Percentiles rank a stretch among this genome's conserved stretches.
These are phyloP conservation scores for Ganoderma resinaceum DNA, from an alignment of 1,284 basidiomycete species.

Conservation along the genomic window DNA sequence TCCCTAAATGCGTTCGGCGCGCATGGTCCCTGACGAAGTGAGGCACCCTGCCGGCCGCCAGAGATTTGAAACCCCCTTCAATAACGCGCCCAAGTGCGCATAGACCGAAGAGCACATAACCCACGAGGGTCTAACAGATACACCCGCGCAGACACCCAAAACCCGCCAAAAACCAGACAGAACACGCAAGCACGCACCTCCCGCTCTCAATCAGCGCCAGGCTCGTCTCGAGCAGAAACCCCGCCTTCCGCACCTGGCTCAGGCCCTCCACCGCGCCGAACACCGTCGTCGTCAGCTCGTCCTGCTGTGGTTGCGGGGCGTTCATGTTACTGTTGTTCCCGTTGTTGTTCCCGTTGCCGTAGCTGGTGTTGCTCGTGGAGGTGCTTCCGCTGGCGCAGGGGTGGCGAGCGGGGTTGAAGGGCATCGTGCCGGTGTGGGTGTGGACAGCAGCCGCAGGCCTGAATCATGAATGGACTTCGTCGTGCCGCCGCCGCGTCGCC, in stretches of 20 bases:
- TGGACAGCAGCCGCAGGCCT: background rate
- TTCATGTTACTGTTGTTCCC: constrained; percentile 10
- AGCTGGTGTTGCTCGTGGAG: too few relatives aligned
- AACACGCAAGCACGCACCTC: constrained; percentile 40
- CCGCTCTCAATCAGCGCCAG: constrained; percentile 60
- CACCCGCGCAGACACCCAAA: background rate
- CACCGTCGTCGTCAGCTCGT: constrained; percentile 67
- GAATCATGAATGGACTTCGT: background rate
- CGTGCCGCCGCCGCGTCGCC: constrained; percentile 2
- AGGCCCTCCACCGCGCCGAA: constrained; percentile 60
- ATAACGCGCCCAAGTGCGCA: too few relatives aligned
- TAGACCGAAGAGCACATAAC: too few relatives aligned
- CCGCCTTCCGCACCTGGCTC: constrained; percentile 56
- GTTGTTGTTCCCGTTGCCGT: background rate
- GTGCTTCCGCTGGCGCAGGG: background rate
- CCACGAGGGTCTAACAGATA: too few relatives aligned
- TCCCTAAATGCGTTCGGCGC: too few relatives aligned
- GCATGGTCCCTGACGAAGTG: too few relatives aligned
- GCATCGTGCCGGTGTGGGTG: background rate
- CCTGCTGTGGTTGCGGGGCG: constrained; percentile 35
- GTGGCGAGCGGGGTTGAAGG: background rate
- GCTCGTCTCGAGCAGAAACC: constrained; percentile 64
- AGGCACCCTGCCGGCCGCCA: too few relatives aligned
- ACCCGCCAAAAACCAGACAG: too few relatives aligned
- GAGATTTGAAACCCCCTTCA: too few relatives aligned